These are phyloP conservation scores for Phytophthora melonis DNA, from an alignment of 352 stramenopile species.

Conservation along the genomic window DNA sequence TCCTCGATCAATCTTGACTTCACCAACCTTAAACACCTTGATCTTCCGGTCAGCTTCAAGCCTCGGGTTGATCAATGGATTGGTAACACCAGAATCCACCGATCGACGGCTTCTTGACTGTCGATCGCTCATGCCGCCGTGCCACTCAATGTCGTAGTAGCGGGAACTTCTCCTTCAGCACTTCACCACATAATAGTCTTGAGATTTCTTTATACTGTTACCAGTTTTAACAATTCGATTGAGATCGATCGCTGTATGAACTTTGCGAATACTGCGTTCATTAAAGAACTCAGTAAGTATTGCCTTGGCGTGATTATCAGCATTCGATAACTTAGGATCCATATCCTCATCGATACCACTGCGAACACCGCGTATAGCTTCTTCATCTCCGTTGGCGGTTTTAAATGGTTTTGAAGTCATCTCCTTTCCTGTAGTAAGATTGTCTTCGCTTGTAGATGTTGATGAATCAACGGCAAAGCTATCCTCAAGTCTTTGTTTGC, in stretches of 20 bases:
- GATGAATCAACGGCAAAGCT: neutral
- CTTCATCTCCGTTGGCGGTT: neutral
- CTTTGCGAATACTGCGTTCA: neutral
- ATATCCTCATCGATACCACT: neutral
- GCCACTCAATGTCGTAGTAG: too few relatives aligned
- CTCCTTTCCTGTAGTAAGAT: neutral
- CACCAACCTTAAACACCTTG: too few relatives aligned
- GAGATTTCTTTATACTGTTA: neutral
- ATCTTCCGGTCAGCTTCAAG: too few relatives aligned
- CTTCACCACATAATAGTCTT: neutral
- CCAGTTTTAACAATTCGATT: neutral
- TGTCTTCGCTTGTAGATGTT: neutral
- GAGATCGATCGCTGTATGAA: neutral
- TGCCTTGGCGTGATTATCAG: neutral
- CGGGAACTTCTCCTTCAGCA: too few relatives aligned
- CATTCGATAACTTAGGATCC: neutral
- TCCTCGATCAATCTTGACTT: too few relatives aligned
- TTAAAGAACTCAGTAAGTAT: neutral
- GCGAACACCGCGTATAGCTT: neutral
- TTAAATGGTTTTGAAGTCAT: neutral
- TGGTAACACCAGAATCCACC: too few relatives aligned
- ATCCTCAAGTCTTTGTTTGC: neutral
- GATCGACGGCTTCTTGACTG: too few relatives aligned
- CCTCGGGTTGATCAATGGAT: too few relatives aligned
- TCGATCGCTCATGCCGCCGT: too few relatives aligned